Evolutionary conservation across 257 asterid genomes (phyloP).

Genomic region (Perilla frutescens): DNA sequence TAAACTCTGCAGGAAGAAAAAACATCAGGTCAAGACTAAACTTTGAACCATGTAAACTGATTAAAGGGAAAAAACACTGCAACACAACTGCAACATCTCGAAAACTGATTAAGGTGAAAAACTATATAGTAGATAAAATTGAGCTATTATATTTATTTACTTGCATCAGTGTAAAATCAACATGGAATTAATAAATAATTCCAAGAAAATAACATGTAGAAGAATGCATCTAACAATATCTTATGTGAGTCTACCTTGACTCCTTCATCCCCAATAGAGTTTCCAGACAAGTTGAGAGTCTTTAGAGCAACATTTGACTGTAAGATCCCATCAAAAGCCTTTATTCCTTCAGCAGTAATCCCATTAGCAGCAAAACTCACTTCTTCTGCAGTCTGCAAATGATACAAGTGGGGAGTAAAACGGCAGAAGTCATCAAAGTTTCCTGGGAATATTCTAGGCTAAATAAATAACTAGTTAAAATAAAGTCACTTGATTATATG

Average conservation of each 20-base stretch:
- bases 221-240: constrained; percentile 31
- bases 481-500: constrained; percentile 77
- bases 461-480: constrained; percentile 9
- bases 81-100: constrained; percentile 2
- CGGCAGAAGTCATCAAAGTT: constrained; percentile 30
- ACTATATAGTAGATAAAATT: neutral
- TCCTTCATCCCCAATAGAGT: constrained; percentile 96
- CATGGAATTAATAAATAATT: neutral
- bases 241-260: constrained; percentile 65
- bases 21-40: constrained; percentile 22
- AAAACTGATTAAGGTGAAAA: constrained; percentile 7
- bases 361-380: constrained; percentile 93
- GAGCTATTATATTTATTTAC: neutral
- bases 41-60: constrained; percentile 21
- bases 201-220: constrained; percentile 4
- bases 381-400: constrained; percentile 88
- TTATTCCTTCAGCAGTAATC: constrained; percentile 88
- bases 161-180: neutral
- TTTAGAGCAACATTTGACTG: constrained; percentile 83
- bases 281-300: constrained; percentile 92
- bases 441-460: constrained; percentile 15
- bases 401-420: constrained; percentile 17
- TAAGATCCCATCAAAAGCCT: constrained; percentile 92
- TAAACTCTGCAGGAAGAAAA: constrained; percentile 56
- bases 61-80: neutral